A percentile compares a stretch with the other conserved stretches of the same genome.
Evolutionary conservation across 495 filamentous ascomycete species (phyloP).

Genomic region (Parathielavia hyrcaniae): DNA sequence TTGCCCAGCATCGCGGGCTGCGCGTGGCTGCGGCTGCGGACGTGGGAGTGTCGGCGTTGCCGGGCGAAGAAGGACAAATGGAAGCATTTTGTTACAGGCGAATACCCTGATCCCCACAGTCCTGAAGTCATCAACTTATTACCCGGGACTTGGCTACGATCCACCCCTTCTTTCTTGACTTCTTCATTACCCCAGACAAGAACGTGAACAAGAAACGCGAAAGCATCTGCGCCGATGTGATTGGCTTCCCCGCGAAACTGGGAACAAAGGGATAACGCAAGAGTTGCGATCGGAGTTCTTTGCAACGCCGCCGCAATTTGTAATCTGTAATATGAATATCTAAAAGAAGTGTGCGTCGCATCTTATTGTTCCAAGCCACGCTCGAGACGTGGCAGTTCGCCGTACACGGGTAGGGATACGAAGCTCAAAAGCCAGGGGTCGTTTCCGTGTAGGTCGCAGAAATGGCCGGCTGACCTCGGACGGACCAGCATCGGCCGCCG

Average conservation of each 20-base stretch:
- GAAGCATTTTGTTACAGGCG: background rate
- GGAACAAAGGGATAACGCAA: slow-evolving; percentile 12
- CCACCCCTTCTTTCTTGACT: too few species aligned
- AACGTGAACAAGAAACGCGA: background rate
- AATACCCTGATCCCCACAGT: too few species aligned
- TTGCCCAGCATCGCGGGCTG: background rate
- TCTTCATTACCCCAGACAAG: slow-evolving; percentile 5
- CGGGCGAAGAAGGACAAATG: background rate
- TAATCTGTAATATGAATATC: slow-evolving; percentile 6
- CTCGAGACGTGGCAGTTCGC: slow-evolving; percentile 4
- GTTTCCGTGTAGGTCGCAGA: slow-evolving; percentile 11
- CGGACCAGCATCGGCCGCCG: slow-evolving; percentile 16
- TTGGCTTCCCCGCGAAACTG: slow-evolving; percentile 7
- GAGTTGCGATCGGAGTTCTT: slow-evolving; percentile 1
- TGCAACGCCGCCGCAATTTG: background rate
- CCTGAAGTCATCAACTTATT: background rate
- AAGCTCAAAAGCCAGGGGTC: slow-evolving; percentile 10
- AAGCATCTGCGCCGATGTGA: slow-evolving; percentile 8
- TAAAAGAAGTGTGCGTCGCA: background rate
- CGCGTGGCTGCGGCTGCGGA: background rate
- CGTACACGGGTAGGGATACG: slow-evolving; percentile 5
- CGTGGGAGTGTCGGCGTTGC: slow-evolving; percentile 2
- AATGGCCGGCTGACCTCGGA: slow-evolving; percentile 22
- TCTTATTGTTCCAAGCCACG: slow-evolving; percentile 10
- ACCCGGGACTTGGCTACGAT: too few species aligned